Percentiles rank a stretch among this genome's conserved stretches.
phyloP scores from a whole-genome alignment of 1,284 basidiomycete species.

The Fomitopsis palustris region DNA sequence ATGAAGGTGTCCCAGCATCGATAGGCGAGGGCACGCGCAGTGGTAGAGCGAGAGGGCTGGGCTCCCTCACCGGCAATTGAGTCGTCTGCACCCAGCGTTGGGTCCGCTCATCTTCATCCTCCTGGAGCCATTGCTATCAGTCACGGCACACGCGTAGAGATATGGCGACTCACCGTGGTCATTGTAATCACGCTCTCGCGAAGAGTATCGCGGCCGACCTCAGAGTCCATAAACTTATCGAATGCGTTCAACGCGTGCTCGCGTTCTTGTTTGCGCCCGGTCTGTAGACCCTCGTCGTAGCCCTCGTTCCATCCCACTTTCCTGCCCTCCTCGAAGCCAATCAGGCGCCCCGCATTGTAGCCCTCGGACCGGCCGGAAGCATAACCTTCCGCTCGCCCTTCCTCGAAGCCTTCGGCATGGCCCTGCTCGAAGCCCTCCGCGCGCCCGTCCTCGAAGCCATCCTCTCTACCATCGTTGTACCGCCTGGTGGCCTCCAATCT shows the following conservation, averaged over 20 bases:
- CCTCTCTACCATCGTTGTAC: conserved; percentile 38
- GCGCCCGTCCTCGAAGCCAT: conserved; percentile 40
- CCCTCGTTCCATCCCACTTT: conserved; percentile 39
- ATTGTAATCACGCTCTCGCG: conserved; percentile 24
- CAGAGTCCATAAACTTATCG: conserved; percentile 47
- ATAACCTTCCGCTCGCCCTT: conserved; percentile 45
- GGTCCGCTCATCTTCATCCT: conserved; percentile 22
- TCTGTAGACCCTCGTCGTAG: conserved; percentile 38
- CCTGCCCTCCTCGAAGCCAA: conserved; percentile 37
- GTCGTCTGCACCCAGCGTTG: conserved; percentile 28
- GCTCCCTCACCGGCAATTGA: conserved; percentile 13
- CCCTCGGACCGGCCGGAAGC: conserved; percentile 43
- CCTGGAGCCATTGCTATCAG: neutral
- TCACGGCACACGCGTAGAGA: conserved; percentile 1
- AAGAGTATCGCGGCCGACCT: conserved; percentile 28
- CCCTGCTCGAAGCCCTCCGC: conserved; percentile 36
- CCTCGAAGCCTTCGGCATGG: conserved; percentile 32
- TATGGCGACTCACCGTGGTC: conserved; percentile 1
- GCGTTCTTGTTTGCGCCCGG: conserved; percentile 47
- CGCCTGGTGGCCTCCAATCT: conserved; percentile 34
- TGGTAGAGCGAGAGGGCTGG: conserved; percentile 9
- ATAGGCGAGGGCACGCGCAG: conserved; percentile 10
- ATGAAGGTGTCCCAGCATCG: conserved; percentile 7
- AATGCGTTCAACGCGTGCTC: conserved; percentile 49
- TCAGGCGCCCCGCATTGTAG: conserved; percentile 39